Evolutionary conservation across 257 asterid species (phyloP).

Genomic region (Oldenlandia corymbosa): DNA sequence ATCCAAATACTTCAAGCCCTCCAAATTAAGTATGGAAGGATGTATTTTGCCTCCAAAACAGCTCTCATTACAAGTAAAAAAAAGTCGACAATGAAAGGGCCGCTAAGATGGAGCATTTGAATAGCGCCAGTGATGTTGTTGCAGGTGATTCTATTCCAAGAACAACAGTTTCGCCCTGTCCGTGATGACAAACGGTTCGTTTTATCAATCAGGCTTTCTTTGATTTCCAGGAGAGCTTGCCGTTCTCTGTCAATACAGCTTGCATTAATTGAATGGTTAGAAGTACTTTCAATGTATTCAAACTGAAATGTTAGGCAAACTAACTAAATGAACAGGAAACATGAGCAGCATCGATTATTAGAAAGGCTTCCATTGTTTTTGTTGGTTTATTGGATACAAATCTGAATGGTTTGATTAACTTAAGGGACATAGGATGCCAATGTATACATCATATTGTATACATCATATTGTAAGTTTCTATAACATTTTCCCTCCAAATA

Average conservation of each 20-base stretch:
- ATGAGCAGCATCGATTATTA: no score
- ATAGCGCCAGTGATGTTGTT: slow-evolving; percentile 11
- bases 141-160: slow-evolving; percentile 5
- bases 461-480: no score
- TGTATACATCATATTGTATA: no score
- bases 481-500: no score
- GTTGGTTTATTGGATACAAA: no score
- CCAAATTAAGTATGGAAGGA: slow-evolving; percentile 19
- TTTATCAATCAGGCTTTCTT: not conserved
- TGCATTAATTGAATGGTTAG: no score
- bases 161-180: not conserved
- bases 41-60: slow-evolving; percentile 16
- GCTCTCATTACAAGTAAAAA: not conserved
- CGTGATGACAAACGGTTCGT: not conserved
- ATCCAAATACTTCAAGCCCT: slow-evolving; percentile 19
- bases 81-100: not conserved
- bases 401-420: no score
- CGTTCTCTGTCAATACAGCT: not conserved
- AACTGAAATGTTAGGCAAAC: no score
- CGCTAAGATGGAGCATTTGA: slow-evolving; percentile 10
- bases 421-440: no score
- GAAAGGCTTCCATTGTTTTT: no score
- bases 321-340: no score
- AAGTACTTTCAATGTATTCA: no score
- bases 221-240: not conserved